Base-by-base conservation (phyloP, 1,139 yeast species). In the Hyphopichia buzzinii region DNA sequence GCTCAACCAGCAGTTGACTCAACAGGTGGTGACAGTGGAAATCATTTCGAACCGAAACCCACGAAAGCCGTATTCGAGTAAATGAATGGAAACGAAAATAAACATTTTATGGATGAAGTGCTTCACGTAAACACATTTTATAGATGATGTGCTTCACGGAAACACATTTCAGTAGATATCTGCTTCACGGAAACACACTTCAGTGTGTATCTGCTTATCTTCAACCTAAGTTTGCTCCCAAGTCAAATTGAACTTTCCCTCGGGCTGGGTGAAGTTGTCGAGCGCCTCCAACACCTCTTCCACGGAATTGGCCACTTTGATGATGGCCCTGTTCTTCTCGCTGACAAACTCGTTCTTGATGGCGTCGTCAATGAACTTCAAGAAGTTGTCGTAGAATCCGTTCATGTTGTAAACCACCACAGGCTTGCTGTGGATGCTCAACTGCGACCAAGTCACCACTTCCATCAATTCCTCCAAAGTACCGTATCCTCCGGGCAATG, bases 401-500 rank as follows among this genome's bases (percentile, higher is more conserved):
- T 84, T 74, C 39, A 84, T 72, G 61, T 88, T 88, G 61, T 81
- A 80, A 33, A 88, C 57, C 14, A 88, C 82, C 49, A 88, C 78
- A 13, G 96, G 96, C 58, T 84, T 83, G 46, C 71, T 66, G 61
- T 88, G 96, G 47, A 88, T 88, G 29, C 89, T 92, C 50, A 88
- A 72, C 65, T 88, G 96, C 42, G 81, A 81, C 67, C 96, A 88
- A 4, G 96, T 88, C 37, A 85, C 84, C 38, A 87, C 84, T 64
- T 88, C 96, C 81, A 88, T 81, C 45, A 88, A 71, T 62, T 88
- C 96, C 62, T 88, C 96, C 52, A 87, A 65, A 4, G 96, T 87
- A 37, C 96, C 96, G 57, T 81, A 87, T 10, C 96, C 96, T 42
- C 96, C 96, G 13, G 96, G 96, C 63, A 88, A 70, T 1, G 96